These are phyloP conservation scores for Mortierella sp. DNA, from an alignment of 371 early-diverging fungal species.

Conservation along the genomic window DNA sequence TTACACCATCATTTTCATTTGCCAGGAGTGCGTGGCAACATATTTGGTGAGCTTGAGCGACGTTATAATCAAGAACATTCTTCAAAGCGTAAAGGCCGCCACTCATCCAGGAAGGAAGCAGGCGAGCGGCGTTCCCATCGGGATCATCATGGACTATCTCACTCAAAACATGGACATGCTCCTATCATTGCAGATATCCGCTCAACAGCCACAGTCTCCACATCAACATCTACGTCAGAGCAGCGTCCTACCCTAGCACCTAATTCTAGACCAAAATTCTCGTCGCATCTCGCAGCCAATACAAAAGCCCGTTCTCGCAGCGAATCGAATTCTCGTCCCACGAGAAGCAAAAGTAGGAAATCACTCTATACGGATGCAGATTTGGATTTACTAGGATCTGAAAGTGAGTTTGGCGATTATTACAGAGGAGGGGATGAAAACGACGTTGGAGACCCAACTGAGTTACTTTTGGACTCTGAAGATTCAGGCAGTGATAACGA, in stretches of 20 bases:
- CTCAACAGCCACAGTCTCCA: conserved; percentile 38
- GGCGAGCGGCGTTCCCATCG: conserved; percentile 13
- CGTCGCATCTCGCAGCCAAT: neutral
- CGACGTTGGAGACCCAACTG: conserved; percentile 16
- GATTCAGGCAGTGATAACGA: conserved; percentile 43
- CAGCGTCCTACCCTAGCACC: conserved; percentile 15
- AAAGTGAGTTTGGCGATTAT: conserved; percentile 19
- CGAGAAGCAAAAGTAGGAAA: conserved; percentile 12
- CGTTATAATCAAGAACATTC: conserved; percentile 22
- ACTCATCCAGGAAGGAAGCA: conserved; percentile 26
- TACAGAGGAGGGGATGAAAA: neutral
- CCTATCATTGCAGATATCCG: neutral
- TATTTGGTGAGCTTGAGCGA: conserved; percentile 52
- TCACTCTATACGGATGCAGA: conserved; percentile 49
- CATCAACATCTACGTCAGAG: conserved; percentile 53
- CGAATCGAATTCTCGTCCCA: neutral
- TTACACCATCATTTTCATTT: conserved; percentile 46
- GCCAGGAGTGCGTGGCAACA: conserved; percentile 46
- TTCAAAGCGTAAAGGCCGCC: conserved; percentile 12
- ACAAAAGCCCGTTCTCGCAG: neutral
- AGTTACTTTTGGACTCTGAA: conserved; percentile 19
- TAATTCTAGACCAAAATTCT: neutral
- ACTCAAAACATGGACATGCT: conserved; percentile 9
- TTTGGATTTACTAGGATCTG: conserved; percentile 50
- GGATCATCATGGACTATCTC: conserved; percentile 14